phyloP scores from a whole-genome alignment of 2,329 filamentous ascomycete species.

The Calonectria pteridis region DNA sequence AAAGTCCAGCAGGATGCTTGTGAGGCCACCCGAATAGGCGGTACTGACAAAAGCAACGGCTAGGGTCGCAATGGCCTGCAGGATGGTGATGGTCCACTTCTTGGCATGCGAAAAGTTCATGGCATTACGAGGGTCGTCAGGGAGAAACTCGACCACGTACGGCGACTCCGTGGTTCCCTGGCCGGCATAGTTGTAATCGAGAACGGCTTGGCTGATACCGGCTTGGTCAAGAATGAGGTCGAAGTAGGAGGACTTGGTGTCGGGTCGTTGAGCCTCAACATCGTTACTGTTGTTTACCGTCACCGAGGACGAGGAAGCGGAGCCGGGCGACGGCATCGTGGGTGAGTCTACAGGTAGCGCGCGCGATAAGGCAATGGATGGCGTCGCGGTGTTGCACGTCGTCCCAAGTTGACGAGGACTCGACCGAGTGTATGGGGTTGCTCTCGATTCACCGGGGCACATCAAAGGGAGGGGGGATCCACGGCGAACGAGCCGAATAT shows the following conservation, averaged over 20 bases:
- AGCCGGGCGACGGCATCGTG: conserved; percentile 36
- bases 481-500: conserved; percentile 15
- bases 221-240: conserved; percentile 68
- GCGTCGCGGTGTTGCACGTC: background rate
- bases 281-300: conserved; percentile 48
- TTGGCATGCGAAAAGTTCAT: conserved; percentile 66
- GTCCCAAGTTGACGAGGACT: background rate
- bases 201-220: conserved; percentile 67
- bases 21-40: conserved; percentile 72
- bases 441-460: background rate
- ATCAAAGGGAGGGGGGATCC: background rate
- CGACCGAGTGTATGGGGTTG: background rate
- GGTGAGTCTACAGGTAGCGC: conserved; percentile 10
- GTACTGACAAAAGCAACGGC: conserved; percentile 78
- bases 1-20: conserved; percentile 68
- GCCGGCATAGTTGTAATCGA: conserved; percentile 68
- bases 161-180: conserved; percentile 76
- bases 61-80: conserved; percentile 75
- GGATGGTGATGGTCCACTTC: conserved; percentile 75
- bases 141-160: conserved; percentile 76
- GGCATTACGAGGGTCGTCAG: conserved; percentile 75
- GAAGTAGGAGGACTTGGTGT: conserved; percentile 58
- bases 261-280: conserved; percentile 55
- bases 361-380: background rate
- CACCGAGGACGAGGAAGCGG: conserved; percentile 38